A percentile compares a stretch with the other conserved stretches of the same genome.
Evolutionary conservation across 2,329 filamentous ascomycete species (phyloP).

Genomic region (Furcasterigmium furcatum): DNA sequence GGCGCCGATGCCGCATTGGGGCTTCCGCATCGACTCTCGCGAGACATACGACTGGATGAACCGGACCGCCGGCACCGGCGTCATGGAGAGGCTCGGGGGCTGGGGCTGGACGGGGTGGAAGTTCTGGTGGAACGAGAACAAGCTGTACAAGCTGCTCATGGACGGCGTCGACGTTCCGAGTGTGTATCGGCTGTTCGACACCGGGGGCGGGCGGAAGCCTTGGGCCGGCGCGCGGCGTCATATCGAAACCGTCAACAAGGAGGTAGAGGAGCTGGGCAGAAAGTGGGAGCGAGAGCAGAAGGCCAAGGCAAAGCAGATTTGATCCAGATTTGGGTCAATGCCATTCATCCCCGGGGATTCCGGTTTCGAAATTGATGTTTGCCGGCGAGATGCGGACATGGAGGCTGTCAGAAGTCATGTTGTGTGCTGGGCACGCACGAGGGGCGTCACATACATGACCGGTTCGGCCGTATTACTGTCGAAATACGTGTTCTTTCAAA

Average conservation of each 20-base stretch:
- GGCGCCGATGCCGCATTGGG: conserved; percentile 20
- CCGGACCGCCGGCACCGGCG: conserved; percentile 35
- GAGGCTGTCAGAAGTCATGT: no score
- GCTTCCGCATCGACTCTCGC: conserved; percentile 15
- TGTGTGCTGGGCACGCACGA: no score
- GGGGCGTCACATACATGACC: no score
- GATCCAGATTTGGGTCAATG: no score
- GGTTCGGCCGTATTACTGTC: no score
- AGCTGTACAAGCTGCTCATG: conserved; percentile 35
- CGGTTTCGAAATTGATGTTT: no score
- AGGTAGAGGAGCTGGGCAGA: conserved; percentile 11
- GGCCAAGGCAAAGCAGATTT: conserved; percentile 1
- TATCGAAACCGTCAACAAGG: conserved; percentile 22
- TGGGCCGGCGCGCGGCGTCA: conserved; percentile 32
- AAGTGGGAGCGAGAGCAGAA: conserved; percentile 4
- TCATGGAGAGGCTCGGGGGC: conserved; percentile 31
- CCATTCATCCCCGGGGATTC: no score
- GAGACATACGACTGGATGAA: conserved; percentile 32
- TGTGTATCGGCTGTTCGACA: conserved; percentile 37
- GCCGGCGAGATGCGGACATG: no score
- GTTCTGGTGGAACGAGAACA: conserved; percentile 37
- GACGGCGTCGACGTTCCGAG: conserved; percentile 34
- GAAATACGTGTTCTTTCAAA: no score
- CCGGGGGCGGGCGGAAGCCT: conserved; percentile 28
- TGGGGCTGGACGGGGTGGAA: conserved; percentile 36